A percentile compares a stretch with the other conserved stretches of the same genome.
These are phyloP conservation scores for Neurospora cerealis DNA, from an alignment of 495 filamentous ascomycete genomes.

Conservation along the genomic window DNA sequence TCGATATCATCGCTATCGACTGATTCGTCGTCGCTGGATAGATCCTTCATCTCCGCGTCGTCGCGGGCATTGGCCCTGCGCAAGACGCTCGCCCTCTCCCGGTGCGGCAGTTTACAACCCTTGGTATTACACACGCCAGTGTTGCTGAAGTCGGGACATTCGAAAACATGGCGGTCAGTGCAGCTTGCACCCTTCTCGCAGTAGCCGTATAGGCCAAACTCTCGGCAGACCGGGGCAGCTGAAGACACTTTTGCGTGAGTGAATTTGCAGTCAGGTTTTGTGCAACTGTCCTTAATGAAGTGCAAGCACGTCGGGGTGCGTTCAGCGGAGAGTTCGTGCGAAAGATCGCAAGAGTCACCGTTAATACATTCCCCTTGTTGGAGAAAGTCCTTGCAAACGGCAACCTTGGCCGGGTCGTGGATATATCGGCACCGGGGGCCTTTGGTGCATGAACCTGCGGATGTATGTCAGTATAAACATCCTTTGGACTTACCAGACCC, in stretches of 20 bases:
- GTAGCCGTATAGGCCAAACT: constrained; percentile 81
- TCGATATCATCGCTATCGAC: constrained; percentile 81
- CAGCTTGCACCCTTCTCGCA: constrained; percentile 78
- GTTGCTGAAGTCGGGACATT: constrained; percentile 95
- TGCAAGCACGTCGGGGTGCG: constrained; percentile 82
- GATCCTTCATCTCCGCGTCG: constrained; percentile 58
- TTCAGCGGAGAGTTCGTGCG: constrained; percentile 79
- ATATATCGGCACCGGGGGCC: constrained; percentile 70
- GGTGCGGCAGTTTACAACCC: constrained; percentile 76
- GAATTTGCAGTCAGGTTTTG: constrained; percentile 82
- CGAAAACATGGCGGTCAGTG: constrained; percentile 70
- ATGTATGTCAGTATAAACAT: constrained; percentile 24
- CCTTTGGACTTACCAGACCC: constrained; percentile 16
- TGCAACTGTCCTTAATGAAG: constrained; percentile 84
- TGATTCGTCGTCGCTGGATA: constrained; percentile 76
- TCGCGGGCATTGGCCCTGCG: constrained; percentile 29
- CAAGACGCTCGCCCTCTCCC: constrained; percentile 68
- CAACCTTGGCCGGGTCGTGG: constrained; percentile 82
- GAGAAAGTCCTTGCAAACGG: constrained; percentile 82
- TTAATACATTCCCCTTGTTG: constrained; percentile 67
- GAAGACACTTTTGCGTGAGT: constrained; percentile 76
- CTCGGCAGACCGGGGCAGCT: constrained; percentile 69
- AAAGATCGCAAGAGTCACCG: constrained; percentile 82
- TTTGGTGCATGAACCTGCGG: constrained; percentile 68
- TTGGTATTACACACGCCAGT: constrained; percentile 72